phyloP scores from a whole-genome alignment of 2,329 filamentous ascomycete genomes.

The Didymosphaeria variabile region DNA sequence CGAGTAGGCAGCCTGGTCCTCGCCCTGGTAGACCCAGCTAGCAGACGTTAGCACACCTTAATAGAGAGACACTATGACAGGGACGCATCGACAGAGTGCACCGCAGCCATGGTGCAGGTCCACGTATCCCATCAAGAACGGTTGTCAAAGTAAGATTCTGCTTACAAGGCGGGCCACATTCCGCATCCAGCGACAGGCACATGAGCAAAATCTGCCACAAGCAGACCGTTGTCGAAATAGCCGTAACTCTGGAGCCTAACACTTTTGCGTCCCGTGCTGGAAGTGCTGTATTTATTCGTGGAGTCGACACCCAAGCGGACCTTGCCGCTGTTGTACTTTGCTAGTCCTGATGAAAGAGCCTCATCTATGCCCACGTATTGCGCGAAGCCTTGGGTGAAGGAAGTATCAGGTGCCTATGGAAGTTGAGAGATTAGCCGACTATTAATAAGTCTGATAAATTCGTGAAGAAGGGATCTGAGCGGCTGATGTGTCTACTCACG shows the following conservation, averaged over 20 bases:
- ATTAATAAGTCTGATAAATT: too few species aligned
- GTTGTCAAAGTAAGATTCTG: background rate
- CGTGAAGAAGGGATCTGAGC: background rate
- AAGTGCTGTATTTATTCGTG: slow-evolving; percentile 22
- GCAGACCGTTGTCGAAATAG: slow-evolving; percentile 33
- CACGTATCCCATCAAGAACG: background rate
- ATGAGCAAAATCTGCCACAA: slow-evolving; percentile 42
- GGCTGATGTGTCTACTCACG: background rate
- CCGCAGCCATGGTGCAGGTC: too few species aligned
- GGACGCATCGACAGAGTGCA: too few species aligned
- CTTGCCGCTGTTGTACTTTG: slow-evolving; percentile 22
- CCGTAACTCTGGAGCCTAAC: slow-evolving; percentile 33
- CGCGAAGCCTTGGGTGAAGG: slow-evolving; percentile 30
- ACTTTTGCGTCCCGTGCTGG: slow-evolving; percentile 30
- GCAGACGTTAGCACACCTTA: slow-evolving; percentile 6
- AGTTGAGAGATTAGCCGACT: background rate
- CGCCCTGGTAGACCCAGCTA: slow-evolving; percentile 45
- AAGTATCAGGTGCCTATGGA: slow-evolving; percentile 14
- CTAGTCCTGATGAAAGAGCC: slow-evolving; percentile 28
- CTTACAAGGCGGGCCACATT: slow-evolving; percentile 44
- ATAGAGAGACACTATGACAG: too few species aligned
- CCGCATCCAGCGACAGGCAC: slow-evolving; percentile 40
- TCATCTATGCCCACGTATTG: slow-evolving; percentile 30
- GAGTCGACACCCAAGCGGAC: slow-evolving; percentile 37
- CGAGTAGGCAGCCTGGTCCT: slow-evolving; percentile 35